Base-by-base conservation (phyloP, 306 rosid genomes). In the Ormosia semicastrata region DNA sequence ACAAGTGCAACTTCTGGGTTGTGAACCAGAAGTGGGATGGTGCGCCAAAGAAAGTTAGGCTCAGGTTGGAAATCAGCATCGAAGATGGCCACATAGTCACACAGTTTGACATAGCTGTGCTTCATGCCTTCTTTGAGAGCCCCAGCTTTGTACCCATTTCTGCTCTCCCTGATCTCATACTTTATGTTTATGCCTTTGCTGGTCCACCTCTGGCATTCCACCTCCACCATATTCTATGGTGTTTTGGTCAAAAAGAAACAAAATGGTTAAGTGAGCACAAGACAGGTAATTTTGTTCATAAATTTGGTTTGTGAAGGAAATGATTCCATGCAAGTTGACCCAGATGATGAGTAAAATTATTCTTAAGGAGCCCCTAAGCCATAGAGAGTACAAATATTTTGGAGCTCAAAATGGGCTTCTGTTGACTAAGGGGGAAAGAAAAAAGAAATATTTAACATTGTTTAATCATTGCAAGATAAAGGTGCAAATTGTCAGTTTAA, bases 21-120 rank as follows among this genome's bases (percentile, higher is more conserved):
- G 67, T 88, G 92, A 64, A 75, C 73, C 0, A 95, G 89, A 79
- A 93, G 91, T 9, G 98, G 99, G 5, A 93, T 64, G 81, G 95
- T 59, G 37, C 93, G 97, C 85, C 82, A 74, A 7, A 95, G 94
- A 66, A 89, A 95, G 75, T 93, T 87, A 29, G 99, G 88, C 12
- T 93, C 98, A 6, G 99, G 99, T 68, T 95, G 99, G 82, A 95
- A 95, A 79, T 95, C 99, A 32, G 98, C 99, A 64, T 95, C 99
- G 44, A 95, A 89, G 66, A 95, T 95, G 60, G 94, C 98, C 0
- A 93, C 99, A 64, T 66, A 93, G 63, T 93, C 98, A 80, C 99
- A 95, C 3, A 84, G 89, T 41, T 87, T 86, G 68, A 95, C 99
- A 36, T 95, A 93, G 66, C 87, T 85, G 68, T 93, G 99, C 83